Evolutionary conservation across 2,329 filamentous ascomycete genomes (phyloP).

Genomic region (Bisporella sp.): DNA sequence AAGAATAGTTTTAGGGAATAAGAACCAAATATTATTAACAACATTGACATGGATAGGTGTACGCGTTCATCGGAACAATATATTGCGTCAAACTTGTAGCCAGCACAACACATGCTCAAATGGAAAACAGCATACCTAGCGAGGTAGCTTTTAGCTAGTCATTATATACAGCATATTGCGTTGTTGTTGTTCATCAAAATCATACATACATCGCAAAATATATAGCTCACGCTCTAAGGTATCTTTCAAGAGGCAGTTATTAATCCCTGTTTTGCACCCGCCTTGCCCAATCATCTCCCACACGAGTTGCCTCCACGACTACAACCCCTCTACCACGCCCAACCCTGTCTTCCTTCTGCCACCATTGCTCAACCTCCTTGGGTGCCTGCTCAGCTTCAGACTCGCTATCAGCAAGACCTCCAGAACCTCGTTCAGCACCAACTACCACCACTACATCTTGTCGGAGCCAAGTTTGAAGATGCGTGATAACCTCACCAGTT

Average conservation of each 20-base stretch:
- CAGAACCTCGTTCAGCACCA: slow-evolving; percentile 71
- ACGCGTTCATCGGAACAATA: too few relatives aligned
- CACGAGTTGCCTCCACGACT: slow-evolving; percentile 73
- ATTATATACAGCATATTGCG: too few relatives aligned
- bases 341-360: slow-evolving; percentile 72
- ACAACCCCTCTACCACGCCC: slow-evolving; percentile 82
- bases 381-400: slow-evolving; percentile 54
- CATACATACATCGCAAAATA: too few relatives aligned
- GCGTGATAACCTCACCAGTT: slow-evolving; percentile 66
- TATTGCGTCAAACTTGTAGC: too few relatives aligned
- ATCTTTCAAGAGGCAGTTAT: slow-evolving; percentile 31
- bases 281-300: slow-evolving; percentile 82
- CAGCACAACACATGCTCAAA: too few relatives aligned
- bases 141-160: too few relatives aligned
- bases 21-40: too few relatives aligned
- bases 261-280: slow-evolving; percentile 64
- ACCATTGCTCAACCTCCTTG: slow-evolving; percentile 57
- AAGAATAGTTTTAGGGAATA: too few relatives aligned
- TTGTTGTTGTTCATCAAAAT: too few relatives aligned
- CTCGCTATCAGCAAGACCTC: slow-evolving; percentile 78
- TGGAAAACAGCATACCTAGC: too few relatives aligned
- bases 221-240: too few relatives aligned
- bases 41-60: too few relatives aligned
- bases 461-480: slow-evolving; percentile 61
- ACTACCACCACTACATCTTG: slow-evolving; percentile 70